These are phyloP conservation scores for Cyphellophora attinorum DNA, from an alignment of 2,329 filamentous ascomycete genomes.

Conservation along the genomic window DNA sequence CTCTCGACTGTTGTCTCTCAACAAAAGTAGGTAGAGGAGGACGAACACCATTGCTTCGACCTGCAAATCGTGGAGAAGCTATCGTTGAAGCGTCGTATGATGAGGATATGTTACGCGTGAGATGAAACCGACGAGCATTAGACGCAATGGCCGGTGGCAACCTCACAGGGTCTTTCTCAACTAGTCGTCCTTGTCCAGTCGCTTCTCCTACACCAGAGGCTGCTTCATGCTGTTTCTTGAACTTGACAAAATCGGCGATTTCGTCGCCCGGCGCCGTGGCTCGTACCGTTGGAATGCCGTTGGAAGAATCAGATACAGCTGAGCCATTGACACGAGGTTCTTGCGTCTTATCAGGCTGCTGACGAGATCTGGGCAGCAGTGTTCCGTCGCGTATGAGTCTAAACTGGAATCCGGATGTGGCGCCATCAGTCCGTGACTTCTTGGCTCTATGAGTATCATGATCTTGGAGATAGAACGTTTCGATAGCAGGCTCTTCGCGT, in stretches of 20 bases:
- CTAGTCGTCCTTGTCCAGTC: slow-evolving; percentile 1
- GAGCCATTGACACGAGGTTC: too few relatives aligned
- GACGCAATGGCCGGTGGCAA: not conserved
- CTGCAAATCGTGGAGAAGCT: slow-evolving; percentile 8
- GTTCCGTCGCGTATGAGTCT: too few relatives aligned
- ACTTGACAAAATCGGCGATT: slow-evolving; percentile 21
- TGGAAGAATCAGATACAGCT: too few relatives aligned
- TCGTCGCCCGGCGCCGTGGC: slow-evolving; percentile 33
- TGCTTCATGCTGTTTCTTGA: slow-evolving; percentile 2
- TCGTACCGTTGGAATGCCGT: slow-evolving; percentile 30
- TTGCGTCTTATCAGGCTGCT: too few relatives aligned
- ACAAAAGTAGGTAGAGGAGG: slow-evolving; percentile 18
- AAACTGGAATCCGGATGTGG: too few relatives aligned
- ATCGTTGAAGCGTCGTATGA: slow-evolving; percentile 6
- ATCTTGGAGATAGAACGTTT: slow-evolving; percentile 42
- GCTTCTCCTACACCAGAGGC: slow-evolving; percentile 1
- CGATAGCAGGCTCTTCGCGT: slow-evolving; percentile 47
- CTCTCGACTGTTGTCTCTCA: slow-evolving; percentile 12
- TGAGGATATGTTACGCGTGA: slow-evolving; percentile 13
- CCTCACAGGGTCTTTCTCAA: not conserved
- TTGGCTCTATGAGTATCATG: slow-evolving; percentile 39
- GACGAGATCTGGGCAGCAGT: too few relatives aligned
- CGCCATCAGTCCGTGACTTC: slow-evolving; percentile 27
- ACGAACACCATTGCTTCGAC: slow-evolving; percentile 9
- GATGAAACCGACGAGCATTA: slow-evolving; percentile 17